These are phyloP conservation scores for Aspergillus bridgeri DNA, from an alignment of 495 filamentous ascomycete genomes.

Conservation along the genomic window DNA sequence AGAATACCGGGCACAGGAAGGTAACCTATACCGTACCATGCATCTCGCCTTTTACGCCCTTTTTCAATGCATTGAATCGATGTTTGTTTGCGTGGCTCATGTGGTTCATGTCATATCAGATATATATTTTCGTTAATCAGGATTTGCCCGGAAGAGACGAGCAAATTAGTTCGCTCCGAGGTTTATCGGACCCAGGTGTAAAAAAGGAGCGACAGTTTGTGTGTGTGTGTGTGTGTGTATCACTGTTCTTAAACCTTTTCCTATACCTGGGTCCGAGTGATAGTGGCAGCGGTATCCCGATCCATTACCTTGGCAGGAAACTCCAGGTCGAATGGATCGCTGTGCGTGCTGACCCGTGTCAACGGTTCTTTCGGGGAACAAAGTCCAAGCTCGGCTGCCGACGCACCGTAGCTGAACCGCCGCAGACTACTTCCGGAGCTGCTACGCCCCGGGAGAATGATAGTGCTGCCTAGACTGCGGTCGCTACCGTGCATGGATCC, in stretches of 20 bases:
- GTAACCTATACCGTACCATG: background rate
- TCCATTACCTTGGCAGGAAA: conserved; percentile 31
- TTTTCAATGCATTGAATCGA: background rate
- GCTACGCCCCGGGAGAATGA: conserved; percentile 23
- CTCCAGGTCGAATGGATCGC: conserved; percentile 65
- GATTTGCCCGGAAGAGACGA: background rate
- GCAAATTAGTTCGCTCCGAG: background rate
- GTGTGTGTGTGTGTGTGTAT: background rate
- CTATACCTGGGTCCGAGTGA: background rate
- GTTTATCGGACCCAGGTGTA: background rate
- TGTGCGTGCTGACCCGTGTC: conserved; percentile 41
- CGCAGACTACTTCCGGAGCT: conserved; percentile 18
- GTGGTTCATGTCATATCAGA: conserved; percentile 6
- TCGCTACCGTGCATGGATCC: conserved; percentile 25
- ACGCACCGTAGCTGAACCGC: conserved; percentile 13
- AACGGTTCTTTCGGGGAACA: conserved; percentile 6
- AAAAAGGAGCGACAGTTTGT: background rate
- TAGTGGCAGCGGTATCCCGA: conserved; percentile 11
- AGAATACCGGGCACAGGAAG: background rate
- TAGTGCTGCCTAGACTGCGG: conserved; percentile 19
- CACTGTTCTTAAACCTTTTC: background rate
- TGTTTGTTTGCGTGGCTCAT: conserved; percentile 4
- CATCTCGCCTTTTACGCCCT: background rate
- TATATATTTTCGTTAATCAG: conserved; percentile 1
- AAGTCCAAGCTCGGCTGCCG: conserved; percentile 6